A percentile compares a stretch with the other conserved stretches of the same genome.
Conservation (phyloP, 805 yeast genomes). For the Naumovozyma castellii region DNA sequence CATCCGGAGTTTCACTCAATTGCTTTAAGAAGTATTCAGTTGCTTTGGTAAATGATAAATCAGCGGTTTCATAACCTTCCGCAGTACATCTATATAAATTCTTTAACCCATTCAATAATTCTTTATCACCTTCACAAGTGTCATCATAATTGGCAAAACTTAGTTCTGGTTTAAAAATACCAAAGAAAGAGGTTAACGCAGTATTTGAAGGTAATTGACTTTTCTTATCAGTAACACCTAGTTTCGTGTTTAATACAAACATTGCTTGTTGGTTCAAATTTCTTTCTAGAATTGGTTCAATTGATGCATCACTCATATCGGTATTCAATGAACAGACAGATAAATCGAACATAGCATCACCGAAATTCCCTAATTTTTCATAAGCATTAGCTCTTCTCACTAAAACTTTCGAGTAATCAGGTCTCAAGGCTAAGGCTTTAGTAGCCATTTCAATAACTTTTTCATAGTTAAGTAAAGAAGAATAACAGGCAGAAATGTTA, state of each 20-base stretch:
- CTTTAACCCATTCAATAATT: constrained; percentile 54
- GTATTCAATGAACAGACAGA: constrained; percentile 80
- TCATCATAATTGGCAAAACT: constrained; percentile 41
- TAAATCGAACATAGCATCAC: constrained; percentile 81
- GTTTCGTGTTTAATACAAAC: constrained; percentile 51
- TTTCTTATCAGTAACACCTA: constrained; percentile 31
- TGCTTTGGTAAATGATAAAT: constrained; percentile 44
- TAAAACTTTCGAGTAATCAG: constrained; percentile 81
- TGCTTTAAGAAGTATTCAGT: constrained; percentile 35
- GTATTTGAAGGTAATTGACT: constrained; percentile 69
- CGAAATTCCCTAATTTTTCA: constrained; percentile 66
- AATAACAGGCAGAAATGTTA: constrained; percentile 91
- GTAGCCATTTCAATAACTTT: constrained; percentile 83
- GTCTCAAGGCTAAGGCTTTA: constrained; percentile 71
- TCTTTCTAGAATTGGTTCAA: constrained; percentile 75
- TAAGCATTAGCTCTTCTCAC: constrained; percentile 87
- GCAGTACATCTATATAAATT: constrained; percentile 38
- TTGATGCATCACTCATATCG: constrained; percentile 64
- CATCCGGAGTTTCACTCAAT: constrained; percentile 18
- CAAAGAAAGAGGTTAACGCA: constrained; percentile 72
- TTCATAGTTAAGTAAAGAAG: constrained; percentile 66
- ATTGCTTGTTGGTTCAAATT: constrained; percentile 71
- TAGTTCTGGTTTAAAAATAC: constrained; percentile 58
- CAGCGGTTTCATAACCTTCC: constrained; percentile 31
- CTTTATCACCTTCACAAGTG: constrained; percentile 51